These are phyloP conservation scores for Phialophora verrucosa DNA, from an alignment of 2,329 filamentous ascomycete genomes.

Conservation along the genomic window DNA sequence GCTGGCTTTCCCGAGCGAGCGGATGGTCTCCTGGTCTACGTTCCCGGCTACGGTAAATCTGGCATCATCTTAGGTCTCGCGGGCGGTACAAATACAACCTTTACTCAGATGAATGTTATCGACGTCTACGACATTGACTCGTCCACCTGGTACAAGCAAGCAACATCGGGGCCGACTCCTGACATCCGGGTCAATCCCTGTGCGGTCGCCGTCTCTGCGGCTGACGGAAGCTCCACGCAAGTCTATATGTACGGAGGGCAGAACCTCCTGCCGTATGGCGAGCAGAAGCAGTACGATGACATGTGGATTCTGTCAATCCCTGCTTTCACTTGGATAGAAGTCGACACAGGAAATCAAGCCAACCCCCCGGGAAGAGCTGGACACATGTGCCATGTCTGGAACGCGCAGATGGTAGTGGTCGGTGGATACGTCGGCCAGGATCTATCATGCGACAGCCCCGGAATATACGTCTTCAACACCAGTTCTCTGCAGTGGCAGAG, in stretches of 20 bases:
- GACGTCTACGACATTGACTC: constrained; percentile 80
- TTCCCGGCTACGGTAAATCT: constrained; percentile 76
- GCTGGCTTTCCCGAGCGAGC: constrained; percentile 74
- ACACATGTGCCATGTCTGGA: constrained; percentile 77
- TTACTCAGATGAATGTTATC: constrained; percentile 72
- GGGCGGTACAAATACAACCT: constrained; percentile 71
- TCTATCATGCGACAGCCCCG: constrained; percentile 68
- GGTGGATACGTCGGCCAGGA: constrained; percentile 71
- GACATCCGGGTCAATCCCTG: constrained; percentile 69
- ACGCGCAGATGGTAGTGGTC: constrained; percentile 78
- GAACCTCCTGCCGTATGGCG: constrained; percentile 67
- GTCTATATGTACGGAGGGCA: constrained; percentile 81
- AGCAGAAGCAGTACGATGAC: constrained; percentile 69
- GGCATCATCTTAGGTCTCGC: constrained; percentile 79
- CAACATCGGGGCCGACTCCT: constrained; percentile 65
- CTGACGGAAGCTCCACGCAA: constrained; percentile 76
- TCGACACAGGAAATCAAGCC: constrained; percentile 57
- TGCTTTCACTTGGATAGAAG: constrained; percentile 78
- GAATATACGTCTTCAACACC: constrained; percentile 78
- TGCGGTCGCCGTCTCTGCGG: constrained; percentile 73
- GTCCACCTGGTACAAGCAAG: constrained; percentile 75
- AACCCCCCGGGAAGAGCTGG: constrained; percentile 68
- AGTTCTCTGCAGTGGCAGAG: constrained; percentile 71
- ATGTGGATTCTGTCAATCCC: constrained; percentile 82
- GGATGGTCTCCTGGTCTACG: constrained; percentile 73